A percentile compares a stretch with the other conserved stretches of the same genome.
phyloP scores from a whole-genome alignment of 2,329 filamentous ascomycete species.

The Basipetospora sp. region DNA sequence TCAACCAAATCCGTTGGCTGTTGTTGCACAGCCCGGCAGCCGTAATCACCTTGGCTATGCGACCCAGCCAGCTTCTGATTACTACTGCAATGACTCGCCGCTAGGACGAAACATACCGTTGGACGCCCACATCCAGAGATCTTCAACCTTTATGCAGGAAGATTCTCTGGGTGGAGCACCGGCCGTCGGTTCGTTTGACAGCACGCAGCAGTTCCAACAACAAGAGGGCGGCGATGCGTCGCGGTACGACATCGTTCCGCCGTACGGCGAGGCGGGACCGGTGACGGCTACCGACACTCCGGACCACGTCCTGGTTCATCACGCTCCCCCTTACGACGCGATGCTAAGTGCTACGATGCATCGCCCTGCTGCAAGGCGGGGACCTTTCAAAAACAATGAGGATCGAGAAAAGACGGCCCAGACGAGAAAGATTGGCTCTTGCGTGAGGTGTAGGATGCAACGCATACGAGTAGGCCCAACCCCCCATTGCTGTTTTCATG shows the following conservation, averaged over 20 bases:
- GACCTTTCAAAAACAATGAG: conserved; percentile 39
- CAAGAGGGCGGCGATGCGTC: conserved; percentile 16
- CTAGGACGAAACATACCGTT: not conserved
- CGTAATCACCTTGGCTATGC: not conserved
- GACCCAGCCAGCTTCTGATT: not conserved
- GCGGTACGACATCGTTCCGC: not conserved
- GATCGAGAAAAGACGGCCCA: conserved; percentile 39
- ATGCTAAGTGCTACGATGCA: conserved; percentile 19
- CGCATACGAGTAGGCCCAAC: conserved; percentile 38
- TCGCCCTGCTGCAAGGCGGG: conserved; percentile 27
- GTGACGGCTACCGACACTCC: not conserved
- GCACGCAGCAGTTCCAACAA: conserved; percentile 16
- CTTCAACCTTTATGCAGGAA: not conserved
- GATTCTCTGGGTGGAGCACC: not conserved
- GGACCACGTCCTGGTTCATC: not conserved
- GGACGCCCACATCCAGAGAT: not conserved
- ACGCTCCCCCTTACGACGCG: conserved; percentile 14
- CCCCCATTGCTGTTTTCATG: not conserved
- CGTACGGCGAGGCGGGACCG: not conserved
- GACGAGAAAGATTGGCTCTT: conserved; percentile 43
- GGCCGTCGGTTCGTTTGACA: not conserved
- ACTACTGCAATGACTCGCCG: not conserved
- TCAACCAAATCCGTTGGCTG: not conserved
- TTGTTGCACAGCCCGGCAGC: not conserved
- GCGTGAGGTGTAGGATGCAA: conserved; percentile 47